Evolutionary conservation across 2,329 filamentous ascomycete genomes (phyloP).

Genomic region (Aspergillus novofumigatus): DNA sequence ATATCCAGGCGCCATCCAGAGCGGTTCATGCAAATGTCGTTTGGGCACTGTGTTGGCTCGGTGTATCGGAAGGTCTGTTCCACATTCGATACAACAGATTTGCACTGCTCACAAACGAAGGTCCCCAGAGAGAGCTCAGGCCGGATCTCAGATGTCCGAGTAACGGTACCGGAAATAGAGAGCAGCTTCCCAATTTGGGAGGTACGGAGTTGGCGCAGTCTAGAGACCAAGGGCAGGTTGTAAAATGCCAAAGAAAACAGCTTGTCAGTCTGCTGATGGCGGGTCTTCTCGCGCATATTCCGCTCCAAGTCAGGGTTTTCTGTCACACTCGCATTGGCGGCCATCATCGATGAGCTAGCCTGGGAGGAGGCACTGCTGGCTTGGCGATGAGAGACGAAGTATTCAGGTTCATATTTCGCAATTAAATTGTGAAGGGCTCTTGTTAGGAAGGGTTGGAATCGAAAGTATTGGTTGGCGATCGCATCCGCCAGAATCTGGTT

Average conservation of each 20-base stretch:
- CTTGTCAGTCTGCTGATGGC: conserved; percentile 94
- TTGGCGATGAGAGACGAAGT: conserved; percentile 89
- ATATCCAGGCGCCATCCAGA: conserved; percentile 96
- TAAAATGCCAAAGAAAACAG: conserved; percentile 91
- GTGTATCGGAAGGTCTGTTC: conserved; percentile 98
- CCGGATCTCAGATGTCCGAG: conserved; percentile 91
- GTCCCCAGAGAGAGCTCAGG: conserved; percentile 90
- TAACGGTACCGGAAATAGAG: conserved; percentile 95
- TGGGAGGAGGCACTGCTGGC: conserved; percentile 65
- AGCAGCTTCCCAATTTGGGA: conserved; percentile 87
- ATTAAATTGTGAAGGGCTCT: conserved; percentile 88
- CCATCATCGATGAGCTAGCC: conserved; percentile 61
- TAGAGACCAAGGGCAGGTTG: conserved; percentile 81
- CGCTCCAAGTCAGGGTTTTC: conserved; percentile 53
- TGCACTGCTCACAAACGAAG: conserved; percentile 86
- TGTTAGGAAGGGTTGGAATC: conserved; percentile 87
- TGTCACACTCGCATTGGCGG: conserved; percentile 58
- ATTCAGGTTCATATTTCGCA: conserved; percentile 87
- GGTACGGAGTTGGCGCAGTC: conserved; percentile 80
- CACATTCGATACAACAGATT: conserved; percentile 78
- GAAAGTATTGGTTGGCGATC: conserved; percentile 87
- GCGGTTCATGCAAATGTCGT: conserved; percentile 79
- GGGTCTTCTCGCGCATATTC: conserved; percentile 64
- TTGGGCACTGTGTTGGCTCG: conserved; percentile 93
- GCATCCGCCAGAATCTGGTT: conserved; percentile 80